Conservation (phyloP, 2,329 filamentous ascomycete species). For the Blastomyces parvus region DNA sequence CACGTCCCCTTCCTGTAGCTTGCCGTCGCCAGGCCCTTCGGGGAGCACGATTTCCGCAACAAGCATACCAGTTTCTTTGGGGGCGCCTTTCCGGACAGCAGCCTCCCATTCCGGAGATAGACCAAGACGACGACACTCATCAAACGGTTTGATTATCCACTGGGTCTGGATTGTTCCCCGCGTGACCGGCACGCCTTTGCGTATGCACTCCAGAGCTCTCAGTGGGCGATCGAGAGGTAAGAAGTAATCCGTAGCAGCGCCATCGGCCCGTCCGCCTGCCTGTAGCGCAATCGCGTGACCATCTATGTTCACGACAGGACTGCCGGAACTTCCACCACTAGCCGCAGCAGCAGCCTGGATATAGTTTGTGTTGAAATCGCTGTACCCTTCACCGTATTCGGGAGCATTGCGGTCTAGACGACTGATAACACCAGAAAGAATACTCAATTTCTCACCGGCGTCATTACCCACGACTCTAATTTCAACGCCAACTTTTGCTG, state of each 20-base stretch:
- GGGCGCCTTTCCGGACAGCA: slow-evolving; percentile 70
- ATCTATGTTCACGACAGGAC: slow-evolving; percentile 92
- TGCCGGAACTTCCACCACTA: slow-evolving; percentile 94
- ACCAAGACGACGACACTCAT: slow-evolving; percentile 86
- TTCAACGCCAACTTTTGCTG: slow-evolving; percentile 79
- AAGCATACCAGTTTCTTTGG: slow-evolving; percentile 91
- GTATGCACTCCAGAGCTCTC: slow-evolving; percentile 77
- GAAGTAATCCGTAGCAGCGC: slow-evolving; percentile 96
- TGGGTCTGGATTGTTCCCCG: slow-evolving; percentile 97
- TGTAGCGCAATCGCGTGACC: slow-evolving; percentile 87
- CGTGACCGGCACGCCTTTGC: slow-evolving; percentile 62
- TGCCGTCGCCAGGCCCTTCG: slow-evolving; percentile 73
- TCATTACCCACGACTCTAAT: slow-evolving; percentile 98
- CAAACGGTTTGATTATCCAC: slow-evolving; percentile 93
- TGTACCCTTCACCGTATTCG: slow-evolving; percentile 95
- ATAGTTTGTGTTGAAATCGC: slow-evolving; percentile 94
- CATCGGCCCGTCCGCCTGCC: slow-evolving; percentile 85
- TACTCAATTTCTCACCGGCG: slow-evolving; percentile 95
- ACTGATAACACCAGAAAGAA: slow-evolving; percentile 93
- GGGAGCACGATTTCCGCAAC: slow-evolving; percentile 93
- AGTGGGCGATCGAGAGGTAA: slow-evolving; percentile 83
- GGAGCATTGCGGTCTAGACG: slow-evolving; percentile 92
- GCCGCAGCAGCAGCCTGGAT: slow-evolving; percentile 96
- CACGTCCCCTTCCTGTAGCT: slow-evolving; percentile 90
- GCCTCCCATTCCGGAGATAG: slow-evolving; percentile 79